phyloP scores from a whole-genome alignment of 2,329 filamentous ascomycete genomes.

The Ascochyta pisi region DNA sequence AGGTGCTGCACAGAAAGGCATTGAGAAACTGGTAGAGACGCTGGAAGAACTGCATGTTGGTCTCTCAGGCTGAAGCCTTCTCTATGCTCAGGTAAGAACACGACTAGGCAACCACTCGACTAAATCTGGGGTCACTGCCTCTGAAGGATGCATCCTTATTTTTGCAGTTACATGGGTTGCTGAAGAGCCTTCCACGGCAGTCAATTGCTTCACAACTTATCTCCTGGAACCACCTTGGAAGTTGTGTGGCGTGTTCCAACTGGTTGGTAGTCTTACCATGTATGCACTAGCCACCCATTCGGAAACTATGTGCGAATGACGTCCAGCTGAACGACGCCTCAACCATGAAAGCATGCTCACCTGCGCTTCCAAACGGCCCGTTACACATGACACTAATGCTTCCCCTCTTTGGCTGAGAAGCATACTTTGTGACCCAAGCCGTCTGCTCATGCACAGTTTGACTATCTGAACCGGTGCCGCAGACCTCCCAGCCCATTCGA shows the following conservation, averaged over 20 bases:
- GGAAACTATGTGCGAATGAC: conserved; percentile 14
- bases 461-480: not conserved
- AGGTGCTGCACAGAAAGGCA: not conserved
- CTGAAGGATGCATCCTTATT: no score
- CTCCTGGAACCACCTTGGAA: not conserved
- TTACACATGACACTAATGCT: conserved; percentile 20
- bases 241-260: not conserved
- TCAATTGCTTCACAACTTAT: no score
- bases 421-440: not conserved
- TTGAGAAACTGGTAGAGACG: no score
- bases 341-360: conserved; percentile 12
- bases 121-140: no score
- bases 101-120: no score
- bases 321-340: conserved; percentile 9
- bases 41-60: no score
- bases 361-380: conserved; percentile 27
- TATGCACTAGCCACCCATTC: not conserved
- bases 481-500: conserved; percentile 4
- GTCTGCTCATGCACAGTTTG: conserved; percentile 1
- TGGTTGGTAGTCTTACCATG: not conserved
- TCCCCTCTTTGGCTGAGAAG: conserved; percentile 13
- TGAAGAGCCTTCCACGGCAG: no score
- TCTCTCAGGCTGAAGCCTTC: no score
- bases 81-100: no score
- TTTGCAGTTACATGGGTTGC: no score